Evolutionary conservation across 1,139 yeast genomes (phyloP), one percentile per base, ranked within the genome.

Genomic region (Nakaseomyces glabratus): DNA sequence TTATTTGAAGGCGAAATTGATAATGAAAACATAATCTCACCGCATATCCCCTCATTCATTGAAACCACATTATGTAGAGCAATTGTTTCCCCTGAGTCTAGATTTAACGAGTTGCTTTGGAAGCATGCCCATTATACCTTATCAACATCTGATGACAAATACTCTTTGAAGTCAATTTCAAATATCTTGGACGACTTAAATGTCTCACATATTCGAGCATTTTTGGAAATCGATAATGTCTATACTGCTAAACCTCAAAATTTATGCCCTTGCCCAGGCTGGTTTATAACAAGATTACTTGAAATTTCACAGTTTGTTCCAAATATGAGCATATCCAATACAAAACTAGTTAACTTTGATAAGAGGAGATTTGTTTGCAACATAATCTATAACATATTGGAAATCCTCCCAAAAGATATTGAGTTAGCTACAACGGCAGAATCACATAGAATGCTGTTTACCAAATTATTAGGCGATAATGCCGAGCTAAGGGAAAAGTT

Each of bases 201-300:
- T 33, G 43, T 39, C n/a, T 30, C 26, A 13, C 52, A 47, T 31
- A 41, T 52, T 8, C 44, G 42, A 24, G 26, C 39, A 1, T 54
- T 55, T 38, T 33, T 47, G 6, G 54, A 54, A 35, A 42, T 53
- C 36, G 65, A 61, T 35, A 47, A 49, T 21, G 70, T 73, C 2
- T 62, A 69, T 34, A 59, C 71, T 24, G 58, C 69, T 31, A 68
- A 69, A 63, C 60, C 70, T 46, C 65, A 65, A 39, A 70, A 70
- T 45, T 50, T 75, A 35, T 68, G 77, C n/a, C 93, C 95, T 2
- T 88, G 96, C 52, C 73, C 86, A 44, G 96, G 97, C 7, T 79
- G 88, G 86, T 57, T 75, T 34, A 54, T 71, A 11, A 76, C 73
- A 45, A 64, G 82, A 36, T 53, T 78, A 45, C 51, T 76, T 37